Evolutionary conservation across 768 basidiomycete genomes (phyloP).

Genomic region (Russula vinacea): DNA sequence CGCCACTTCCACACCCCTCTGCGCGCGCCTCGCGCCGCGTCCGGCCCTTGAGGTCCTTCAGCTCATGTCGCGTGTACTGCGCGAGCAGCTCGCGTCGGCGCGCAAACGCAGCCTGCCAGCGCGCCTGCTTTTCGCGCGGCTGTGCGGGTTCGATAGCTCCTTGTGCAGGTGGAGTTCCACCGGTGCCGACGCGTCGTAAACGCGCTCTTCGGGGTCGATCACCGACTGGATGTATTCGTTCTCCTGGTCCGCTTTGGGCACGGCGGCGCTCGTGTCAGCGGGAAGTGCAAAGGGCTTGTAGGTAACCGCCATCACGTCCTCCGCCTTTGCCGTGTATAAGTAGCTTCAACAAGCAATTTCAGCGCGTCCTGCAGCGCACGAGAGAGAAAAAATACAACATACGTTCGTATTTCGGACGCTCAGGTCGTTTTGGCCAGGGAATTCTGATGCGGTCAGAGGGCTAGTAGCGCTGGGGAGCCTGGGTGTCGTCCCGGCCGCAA

Average conservation of each 20-base stretch:
- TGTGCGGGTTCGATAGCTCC: constrained; percentile 79
- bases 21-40: constrained; percentile 60
- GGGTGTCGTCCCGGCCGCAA: constrained; percentile 63
- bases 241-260: constrained; percentile 45
- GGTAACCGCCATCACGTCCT: constrained; percentile 64
- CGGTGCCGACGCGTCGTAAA: constrained; percentile 52
- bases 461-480: constrained; percentile 43
- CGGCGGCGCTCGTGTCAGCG: constrained; percentile 32
- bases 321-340: constrained; percentile 62
- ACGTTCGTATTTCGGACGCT: constrained; percentile 46
- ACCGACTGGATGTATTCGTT: constrained; percentile 56
- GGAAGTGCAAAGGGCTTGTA: constrained; percentile 61
- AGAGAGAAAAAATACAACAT: constrained; percentile 29
- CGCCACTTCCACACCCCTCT: constrained; percentile 74
- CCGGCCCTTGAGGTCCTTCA: constrained; percentile 57
- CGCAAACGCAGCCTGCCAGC: constrained; percentile 61
- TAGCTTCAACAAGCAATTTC: constrained; percentile 40
- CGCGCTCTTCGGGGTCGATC: constrained; percentile 40
- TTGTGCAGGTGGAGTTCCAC: constrained; percentile 62
- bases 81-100: constrained; percentile 50
- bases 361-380: constrained; percentile 4
- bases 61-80: constrained; percentile 47
- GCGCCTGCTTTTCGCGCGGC: constrained; percentile 75
- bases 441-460: constrained; percentile 42
- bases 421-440: constrained; percentile 65